Evolutionary conservation across 2,329 filamentous ascomycete species (phyloP).

Genomic region (Botrytis medusae): DNA sequence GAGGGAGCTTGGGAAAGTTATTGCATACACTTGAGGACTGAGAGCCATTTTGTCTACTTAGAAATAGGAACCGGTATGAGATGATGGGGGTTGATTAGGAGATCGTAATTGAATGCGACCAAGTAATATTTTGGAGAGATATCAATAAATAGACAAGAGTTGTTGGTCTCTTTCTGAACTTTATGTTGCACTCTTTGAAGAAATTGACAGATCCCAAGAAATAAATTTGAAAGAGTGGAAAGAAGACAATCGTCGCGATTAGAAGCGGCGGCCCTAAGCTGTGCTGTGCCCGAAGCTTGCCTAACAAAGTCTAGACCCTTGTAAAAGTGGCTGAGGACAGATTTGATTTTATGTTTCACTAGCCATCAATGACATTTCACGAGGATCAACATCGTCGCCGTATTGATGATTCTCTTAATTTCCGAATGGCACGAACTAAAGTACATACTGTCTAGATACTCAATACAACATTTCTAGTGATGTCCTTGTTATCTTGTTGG

Average conservation of each 20-base stretch:
- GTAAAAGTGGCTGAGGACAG: conserved; percentile 20
- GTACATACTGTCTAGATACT: not conserved
- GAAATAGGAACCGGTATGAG: not conserved
- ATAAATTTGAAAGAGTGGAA: not conserved
- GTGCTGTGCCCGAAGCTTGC: not conserved
- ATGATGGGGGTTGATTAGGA: not conserved
- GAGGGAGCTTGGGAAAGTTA: conserved; percentile 36
- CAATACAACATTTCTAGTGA: not conserved
- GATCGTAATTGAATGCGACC: conserved; percentile 31
- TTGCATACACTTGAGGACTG: conserved; percentile 67
- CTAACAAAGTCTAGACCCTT: not conserved
- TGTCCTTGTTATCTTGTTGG: not conserved
- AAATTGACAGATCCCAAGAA: conserved; percentile 11
- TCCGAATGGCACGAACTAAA: not conserved
- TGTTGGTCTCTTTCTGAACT: not conserved
- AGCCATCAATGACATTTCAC: not conserved
- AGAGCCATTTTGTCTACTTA: conserved; percentile 56
- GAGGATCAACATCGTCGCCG: not conserved
- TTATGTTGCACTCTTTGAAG: not conserved
- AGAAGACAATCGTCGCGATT: conserved; percentile 20
- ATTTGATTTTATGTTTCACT: conserved; percentile 17
- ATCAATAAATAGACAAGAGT: not conserved
- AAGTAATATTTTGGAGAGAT: not conserved
- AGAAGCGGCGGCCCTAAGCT: conserved; percentile 19
- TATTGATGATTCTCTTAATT: not conserved